Evolutionary conservation across 768 basidiomycete species (phyloP).

Genomic region (Ephemerocybe angulata): DNA sequence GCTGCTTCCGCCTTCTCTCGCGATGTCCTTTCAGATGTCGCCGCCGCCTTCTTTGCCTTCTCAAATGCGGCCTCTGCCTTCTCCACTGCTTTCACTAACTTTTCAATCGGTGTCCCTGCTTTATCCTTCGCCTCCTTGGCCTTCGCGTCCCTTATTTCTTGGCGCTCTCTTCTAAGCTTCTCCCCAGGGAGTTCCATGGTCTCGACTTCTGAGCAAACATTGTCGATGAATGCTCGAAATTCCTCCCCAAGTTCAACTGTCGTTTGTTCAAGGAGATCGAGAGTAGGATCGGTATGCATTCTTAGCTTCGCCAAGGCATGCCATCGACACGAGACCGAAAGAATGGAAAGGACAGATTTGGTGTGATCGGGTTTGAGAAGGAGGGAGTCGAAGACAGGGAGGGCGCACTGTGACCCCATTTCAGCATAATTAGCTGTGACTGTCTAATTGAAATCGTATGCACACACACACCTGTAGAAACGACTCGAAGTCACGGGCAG

Average conservation of each 20-base stretch:
- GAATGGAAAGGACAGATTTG: neutral
- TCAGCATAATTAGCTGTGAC: neutral
- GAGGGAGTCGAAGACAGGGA: slow-evolving; percentile 9
- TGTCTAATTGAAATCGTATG: neutral
- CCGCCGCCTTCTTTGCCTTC: too few species aligned
- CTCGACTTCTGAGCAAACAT: neutral
- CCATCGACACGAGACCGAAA: slow-evolving; percentile 1
- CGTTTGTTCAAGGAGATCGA: neutral
- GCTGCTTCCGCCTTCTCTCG: too few species aligned
- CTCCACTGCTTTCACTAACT: too few species aligned
- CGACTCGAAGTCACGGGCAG: slow-evolving; percentile 32
- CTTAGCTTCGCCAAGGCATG: slow-evolving; percentile 11
- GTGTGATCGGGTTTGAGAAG: slow-evolving; percentile 1
- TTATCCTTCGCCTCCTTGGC: too few species aligned
- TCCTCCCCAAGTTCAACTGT: neutral
- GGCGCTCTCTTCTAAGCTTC: neutral
- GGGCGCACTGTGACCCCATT: neutral
- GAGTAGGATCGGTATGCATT: slow-evolving; percentile 5
- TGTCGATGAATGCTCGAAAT: neutral
- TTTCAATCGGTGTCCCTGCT: too few species aligned
- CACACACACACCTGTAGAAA: slow-evolving; percentile 25
- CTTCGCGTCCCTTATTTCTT: neutral
- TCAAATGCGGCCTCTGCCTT: too few species aligned
- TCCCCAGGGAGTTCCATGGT: slow-evolving; percentile 5
- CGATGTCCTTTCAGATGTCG: too few species aligned